A percentile compares a stretch with the other conserved stretches of the same genome.
Conservation (phyloP, 208 protist species). For the Leishmania tarentolae region DNA sequence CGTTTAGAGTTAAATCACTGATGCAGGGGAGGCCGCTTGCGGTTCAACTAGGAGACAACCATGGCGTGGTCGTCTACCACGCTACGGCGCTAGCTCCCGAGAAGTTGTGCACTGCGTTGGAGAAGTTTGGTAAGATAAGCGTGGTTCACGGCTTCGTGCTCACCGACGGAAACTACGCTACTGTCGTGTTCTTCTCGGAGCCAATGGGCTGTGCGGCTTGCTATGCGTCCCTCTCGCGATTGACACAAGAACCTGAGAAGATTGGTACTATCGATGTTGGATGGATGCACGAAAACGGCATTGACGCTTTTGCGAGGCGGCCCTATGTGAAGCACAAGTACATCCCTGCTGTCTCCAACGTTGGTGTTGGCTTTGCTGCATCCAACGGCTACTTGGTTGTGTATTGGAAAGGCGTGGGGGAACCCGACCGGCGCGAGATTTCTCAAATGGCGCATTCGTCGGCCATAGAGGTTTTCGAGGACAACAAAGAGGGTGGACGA, state of each 20-base stretch:
- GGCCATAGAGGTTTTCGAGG: slow-evolving; percentile 45
- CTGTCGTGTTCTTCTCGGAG: slow-evolving; percentile 42
- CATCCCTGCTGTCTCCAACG: not conserved
- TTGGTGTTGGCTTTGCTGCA: not conserved
- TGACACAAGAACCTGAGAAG: slow-evolving; percentile 5
- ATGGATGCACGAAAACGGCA: slow-evolving; percentile 59
- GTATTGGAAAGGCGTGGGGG: slow-evolving; percentile 39
- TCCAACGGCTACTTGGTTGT: slow-evolving; percentile 43
- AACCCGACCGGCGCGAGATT: slow-evolving; percentile 14
- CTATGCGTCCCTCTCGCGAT: slow-evolving; percentile 25
- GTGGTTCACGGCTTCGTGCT: slow-evolving; percentile 31
- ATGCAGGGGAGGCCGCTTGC: slow-evolving; percentile 22
- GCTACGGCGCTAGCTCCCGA: slow-evolving; percentile 17
- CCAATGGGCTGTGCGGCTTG: slow-evolving; percentile 27
- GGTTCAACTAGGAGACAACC: slow-evolving; percentile 40
- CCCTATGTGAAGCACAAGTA: slow-evolving; percentile 46
- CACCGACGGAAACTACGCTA: slow-evolving; percentile 34
- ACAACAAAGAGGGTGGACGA: slow-evolving; percentile 69
- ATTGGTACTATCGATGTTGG: slow-evolving; percentile 46
- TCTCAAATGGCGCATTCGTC: slow-evolving; percentile 18
- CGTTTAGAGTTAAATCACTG: not conserved
- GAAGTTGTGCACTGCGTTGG: slow-evolving; percentile 23
- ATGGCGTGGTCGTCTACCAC: slow-evolving; percentile 49
- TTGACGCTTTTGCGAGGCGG: slow-evolving; percentile 40
- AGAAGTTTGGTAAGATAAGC: slow-evolving; percentile 37